Percentiles rank a stretch among this genome's conserved stretches.
phyloP scores from a whole-genome alignment of 306 rosid genomes.

The Datisca glomerata region DNA sequence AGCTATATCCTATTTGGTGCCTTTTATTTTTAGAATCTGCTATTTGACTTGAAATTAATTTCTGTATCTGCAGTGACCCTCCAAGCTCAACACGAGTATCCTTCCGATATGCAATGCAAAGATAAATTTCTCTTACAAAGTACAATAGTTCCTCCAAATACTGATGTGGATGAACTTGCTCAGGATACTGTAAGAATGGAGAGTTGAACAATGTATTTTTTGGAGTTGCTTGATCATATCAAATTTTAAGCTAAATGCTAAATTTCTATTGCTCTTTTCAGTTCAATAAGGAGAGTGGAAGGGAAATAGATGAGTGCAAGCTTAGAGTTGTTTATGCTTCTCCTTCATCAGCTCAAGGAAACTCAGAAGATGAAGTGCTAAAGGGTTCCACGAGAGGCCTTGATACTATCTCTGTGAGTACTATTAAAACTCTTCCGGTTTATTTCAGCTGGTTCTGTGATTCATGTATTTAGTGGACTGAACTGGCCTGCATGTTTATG shows the following conservation, averaged over 20 bases:
- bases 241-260: neutral
- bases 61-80: conserved; percentile 67
- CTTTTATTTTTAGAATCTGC: neutral
- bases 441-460: too few relatives aligned
- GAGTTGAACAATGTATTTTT: conserved; percentile 1
- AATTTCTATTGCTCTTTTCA: conserved; percentile 18
- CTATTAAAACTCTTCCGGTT: neutral
- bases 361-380: conserved; percentile 47
- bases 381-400: conserved; percentile 31
- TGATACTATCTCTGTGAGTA: conserved; percentile 57
- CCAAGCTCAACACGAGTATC: conserved; percentile 84
- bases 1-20: neutral
- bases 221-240: neutral
- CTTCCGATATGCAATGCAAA: conserved; percentile 75
- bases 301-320: conserved; percentile 70
- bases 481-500: too few relatives aligned
- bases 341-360: conserved; percentile 33
- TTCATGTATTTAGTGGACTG: too few relatives aligned
- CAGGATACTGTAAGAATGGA: conserved; percentile 52
- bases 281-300: conserved; percentile 83
- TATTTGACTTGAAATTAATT: conserved; percentile 9
- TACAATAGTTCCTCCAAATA: conserved; percentile 51
- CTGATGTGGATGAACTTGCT: conserved; percentile 72
- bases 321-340: conserved; percentile 56
- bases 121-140: conserved; percentile 96